Evolutionary conservation across 352 stramenopile species (phyloP).

Genomic region (Phytophthora quininea): DNA sequence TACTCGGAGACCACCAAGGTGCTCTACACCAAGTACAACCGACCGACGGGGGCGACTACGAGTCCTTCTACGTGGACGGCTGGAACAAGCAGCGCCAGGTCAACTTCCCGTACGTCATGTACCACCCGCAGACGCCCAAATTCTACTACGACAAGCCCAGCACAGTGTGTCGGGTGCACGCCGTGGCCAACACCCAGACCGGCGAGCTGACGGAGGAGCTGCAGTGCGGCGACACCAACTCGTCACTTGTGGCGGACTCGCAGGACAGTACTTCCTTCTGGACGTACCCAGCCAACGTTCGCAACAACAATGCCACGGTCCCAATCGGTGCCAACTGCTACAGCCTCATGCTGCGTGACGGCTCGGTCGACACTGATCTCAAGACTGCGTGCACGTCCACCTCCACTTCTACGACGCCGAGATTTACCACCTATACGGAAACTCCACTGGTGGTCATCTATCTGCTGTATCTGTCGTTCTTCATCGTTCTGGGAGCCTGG

Average conservation of each 20-base stretch:
- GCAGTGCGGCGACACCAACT: conserved; percentile 40
- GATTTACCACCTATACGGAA: conserved; percentile 36
- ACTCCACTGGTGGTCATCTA: conserved; percentile 34
- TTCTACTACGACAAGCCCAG: conserved; percentile 42
- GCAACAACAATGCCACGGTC: conserved; percentile 61
- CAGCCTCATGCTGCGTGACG: conserved; percentile 39
- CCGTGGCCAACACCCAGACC: conserved; percentile 19
- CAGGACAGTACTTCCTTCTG: conserved; percentile 45
- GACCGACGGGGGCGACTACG: conserved; percentile 30
- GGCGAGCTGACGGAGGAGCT: conserved; percentile 35
- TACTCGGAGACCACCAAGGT: conserved; percentile 32
- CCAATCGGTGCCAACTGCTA: conserved; percentile 46
- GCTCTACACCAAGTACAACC: conserved; percentile 44
- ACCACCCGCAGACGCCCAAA: conserved; percentile 30
- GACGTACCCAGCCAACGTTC: conserved; percentile 42
- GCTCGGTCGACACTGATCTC: conserved; percentile 25
- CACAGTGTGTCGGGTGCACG: conserved; percentile 38
- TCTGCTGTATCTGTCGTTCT: conserved; percentile 37
- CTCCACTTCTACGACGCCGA: conserved; percentile 8
- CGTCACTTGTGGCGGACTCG: conserved; percentile 34
- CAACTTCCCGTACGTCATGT: conserved; percentile 42
- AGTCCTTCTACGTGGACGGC: conserved; percentile 41
- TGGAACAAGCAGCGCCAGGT: conserved; percentile 45
- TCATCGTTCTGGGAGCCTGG: conserved; percentile 33
- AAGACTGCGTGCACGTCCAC: conserved; percentile 25